Evolutionary conservation across 306 rosid genomes (phyloP).

Genomic region (Castanea mollissima): DNA sequence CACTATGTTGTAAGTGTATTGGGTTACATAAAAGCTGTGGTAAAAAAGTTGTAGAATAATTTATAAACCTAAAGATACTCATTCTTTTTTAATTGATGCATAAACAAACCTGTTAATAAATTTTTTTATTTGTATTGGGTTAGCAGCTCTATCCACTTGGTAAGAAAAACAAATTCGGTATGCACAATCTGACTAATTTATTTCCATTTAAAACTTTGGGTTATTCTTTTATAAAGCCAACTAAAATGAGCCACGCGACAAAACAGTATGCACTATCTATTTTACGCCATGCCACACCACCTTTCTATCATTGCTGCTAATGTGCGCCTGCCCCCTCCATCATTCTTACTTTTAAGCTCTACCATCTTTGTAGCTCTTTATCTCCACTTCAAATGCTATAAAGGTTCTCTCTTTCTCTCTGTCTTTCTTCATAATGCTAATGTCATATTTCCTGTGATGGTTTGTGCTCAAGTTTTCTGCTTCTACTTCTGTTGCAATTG

Average conservation of each 20-base stretch:
- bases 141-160: too few relatives aligned
- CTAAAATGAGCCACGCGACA: background rate
- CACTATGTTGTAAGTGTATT: too few relatives aligned
- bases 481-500: background rate
- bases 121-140: too few relatives aligned
- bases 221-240: too few relatives aligned
- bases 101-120: too few relatives aligned
- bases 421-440: background rate
- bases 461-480: background rate
- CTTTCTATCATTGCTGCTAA: background rate
- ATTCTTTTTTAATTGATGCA: too few relatives aligned
- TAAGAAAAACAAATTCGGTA: too few relatives aligned
- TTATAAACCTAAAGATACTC: too few relatives aligned
- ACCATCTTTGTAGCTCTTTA: background rate
- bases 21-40: too few relatives aligned
- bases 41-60: too few relatives aligned
- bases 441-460: background rate
- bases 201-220: too few relatives aligned
- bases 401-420: slow-evolving; percentile 3
- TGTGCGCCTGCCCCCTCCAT: slow-evolving; percentile 11
- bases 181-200: too few relatives aligned
- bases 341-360: background rate
- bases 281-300: background rate
- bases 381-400: slow-evolving; percentile 14
- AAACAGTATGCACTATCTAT: background rate